Evolutionary conservation across 345 rosid species (phyloP).

Genomic region (Combretum micranthum): DNA sequence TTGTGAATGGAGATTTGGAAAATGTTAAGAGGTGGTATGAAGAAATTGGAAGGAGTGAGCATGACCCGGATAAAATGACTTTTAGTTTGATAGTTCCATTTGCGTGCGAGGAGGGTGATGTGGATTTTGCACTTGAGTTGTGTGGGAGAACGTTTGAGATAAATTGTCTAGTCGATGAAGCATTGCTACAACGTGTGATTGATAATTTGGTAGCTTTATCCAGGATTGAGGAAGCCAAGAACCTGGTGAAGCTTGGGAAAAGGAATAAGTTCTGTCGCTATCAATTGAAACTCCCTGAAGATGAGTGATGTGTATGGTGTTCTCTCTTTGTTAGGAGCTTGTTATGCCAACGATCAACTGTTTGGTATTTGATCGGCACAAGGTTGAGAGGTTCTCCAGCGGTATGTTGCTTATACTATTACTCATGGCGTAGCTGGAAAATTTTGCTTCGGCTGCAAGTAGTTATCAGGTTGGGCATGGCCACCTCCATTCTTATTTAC

Average conservation of each 20-base stretch:
- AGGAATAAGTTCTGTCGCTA: slow-evolving; percentile 26
- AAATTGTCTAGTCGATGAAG: slow-evolving; percentile 22
- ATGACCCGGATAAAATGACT: slow-evolving; percentile 25
- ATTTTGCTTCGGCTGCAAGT: no score
- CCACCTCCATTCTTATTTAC: no score
- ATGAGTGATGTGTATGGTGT: no score
- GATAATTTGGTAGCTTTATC: slow-evolving; percentile 39
- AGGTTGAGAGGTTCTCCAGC: no score
- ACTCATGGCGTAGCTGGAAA: no score
- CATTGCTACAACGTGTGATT: slow-evolving; percentile 43
- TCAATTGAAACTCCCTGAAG: slow-evolving; percentile 28
- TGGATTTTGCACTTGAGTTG: slow-evolving; percentile 38
- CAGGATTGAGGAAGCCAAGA: slow-evolving; percentile 44
- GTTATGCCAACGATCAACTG: no score
- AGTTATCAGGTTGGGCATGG: no score
- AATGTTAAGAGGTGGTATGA: slow-evolving; percentile 47
- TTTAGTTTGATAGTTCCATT: slow-evolving; percentile 38
- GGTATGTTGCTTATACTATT: no score
- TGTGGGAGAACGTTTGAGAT: slow-evolving; percentile 28
- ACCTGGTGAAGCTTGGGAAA: slow-evolving; percentile 48
- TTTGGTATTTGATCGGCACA: no score
- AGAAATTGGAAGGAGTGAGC: slow-evolving; percentile 28
- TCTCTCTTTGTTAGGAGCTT: no score
- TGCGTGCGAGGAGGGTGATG: slow-evolving; percentile 45
- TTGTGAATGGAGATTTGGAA: slow-evolving; percentile 30